Percentiles rank a stretch among this genome's conserved stretches.
These are phyloP conservation scores for Lagenidium sp. DNA, from an alignment of 352 stramenopile species.

Conservation along the genomic window DNA sequence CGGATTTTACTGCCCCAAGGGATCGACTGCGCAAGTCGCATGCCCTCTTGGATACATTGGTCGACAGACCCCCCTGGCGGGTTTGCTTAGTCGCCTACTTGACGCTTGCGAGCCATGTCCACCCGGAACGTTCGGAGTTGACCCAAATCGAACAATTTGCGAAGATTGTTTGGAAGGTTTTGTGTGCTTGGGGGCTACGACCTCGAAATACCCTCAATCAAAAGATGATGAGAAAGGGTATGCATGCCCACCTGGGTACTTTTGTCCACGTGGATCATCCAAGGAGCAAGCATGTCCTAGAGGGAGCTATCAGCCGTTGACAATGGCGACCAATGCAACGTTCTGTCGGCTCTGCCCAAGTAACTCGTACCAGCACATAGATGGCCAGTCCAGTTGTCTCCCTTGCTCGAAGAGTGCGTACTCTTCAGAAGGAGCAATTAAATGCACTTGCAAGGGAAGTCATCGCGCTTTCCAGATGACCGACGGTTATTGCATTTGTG, in stretches of 20 bases:
- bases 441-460: slow-evolving; percentile 78
- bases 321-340: slow-evolving; percentile 26
- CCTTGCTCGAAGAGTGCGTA: slow-evolving; percentile 83
- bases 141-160: slow-evolving; percentile 69
- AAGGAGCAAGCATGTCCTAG: slow-evolving; percentile 56
- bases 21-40: slow-evolving; percentile 35
- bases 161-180: slow-evolving; percentile 66
- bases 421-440: slow-evolving; percentile 31
- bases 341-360: slow-evolving; percentile 55
- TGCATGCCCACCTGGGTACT: slow-evolving; percentile 66
- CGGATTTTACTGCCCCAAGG: slow-evolving; percentile 69
- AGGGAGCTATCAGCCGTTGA: slow-evolving; percentile 66
- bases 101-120: slow-evolving; percentile 72
- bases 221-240: slow-evolving; percentile 72
- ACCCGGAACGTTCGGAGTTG: slow-evolving; percentile 66
- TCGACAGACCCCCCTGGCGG: slow-evolving; percentile 34
- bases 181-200: slow-evolving; percentile 75
- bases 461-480: slow-evolving; percentile 89
- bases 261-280: slow-evolving; percentile 54
- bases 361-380: slow-evolving; percentile 73
- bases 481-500: slow-evolving; percentile 88
- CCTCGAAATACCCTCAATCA: slow-evolving; percentile 38
- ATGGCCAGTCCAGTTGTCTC: slow-evolving; percentile 63
- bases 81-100: slow-evolving; percentile 30
- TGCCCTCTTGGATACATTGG: slow-evolving; percentile 77